Conservation (phyloP, 495 filamentous ascomycete species). For the Sphaerosporella brunnea region DNA sequence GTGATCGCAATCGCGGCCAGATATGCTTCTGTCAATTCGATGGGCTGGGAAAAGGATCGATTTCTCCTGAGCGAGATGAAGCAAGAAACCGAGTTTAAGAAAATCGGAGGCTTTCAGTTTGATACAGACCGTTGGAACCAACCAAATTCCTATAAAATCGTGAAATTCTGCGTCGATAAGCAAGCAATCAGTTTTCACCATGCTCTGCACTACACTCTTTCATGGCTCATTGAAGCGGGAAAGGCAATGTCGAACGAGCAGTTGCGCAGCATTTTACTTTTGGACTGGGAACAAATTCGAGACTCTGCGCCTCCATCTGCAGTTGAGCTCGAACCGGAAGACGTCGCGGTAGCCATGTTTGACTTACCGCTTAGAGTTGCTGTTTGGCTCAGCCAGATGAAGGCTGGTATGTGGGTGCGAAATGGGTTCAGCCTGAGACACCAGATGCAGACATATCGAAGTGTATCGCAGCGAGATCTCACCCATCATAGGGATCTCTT, state of each 20-base stretch:
- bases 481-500: slow-evolving; percentile 91
- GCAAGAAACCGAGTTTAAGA: slow-evolving; percentile 61
- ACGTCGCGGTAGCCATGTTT: slow-evolving; percentile 71
- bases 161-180: slow-evolving; percentile 75
- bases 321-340: slow-evolving; percentile 41
- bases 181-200: slow-evolving; percentile 96
- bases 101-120: slow-evolving; percentile 60
- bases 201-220: slow-evolving; percentile 88
- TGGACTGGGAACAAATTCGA: slow-evolving; percentile 19
- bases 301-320: not conserved
- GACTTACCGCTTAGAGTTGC: slow-evolving; percentile 87
- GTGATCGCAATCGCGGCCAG: slow-evolving; percentile 65
- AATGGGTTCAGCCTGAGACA: slow-evolving; percentile 91
- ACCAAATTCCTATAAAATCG: slow-evolving; percentile 39
- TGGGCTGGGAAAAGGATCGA: slow-evolving; percentile 71
- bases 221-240: slow-evolving; percentile 85
- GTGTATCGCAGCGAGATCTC: slow-evolving; percentile 71
- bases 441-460: slow-evolving; percentile 81
- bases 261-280: slow-evolving; percentile 42
- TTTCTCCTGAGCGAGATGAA: slow-evolving; percentile 83
- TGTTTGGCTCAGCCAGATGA: slow-evolving; percentile 95
- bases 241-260: slow-evolving; percentile 51
- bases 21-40: slow-evolving; percentile 62
- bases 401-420: slow-evolving; percentile 93
- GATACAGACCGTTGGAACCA: slow-evolving; percentile 36